phyloP scores from a whole-genome alignment of 495 filamentous ascomycete species.

The Hypoxylon perforatum region DNA sequence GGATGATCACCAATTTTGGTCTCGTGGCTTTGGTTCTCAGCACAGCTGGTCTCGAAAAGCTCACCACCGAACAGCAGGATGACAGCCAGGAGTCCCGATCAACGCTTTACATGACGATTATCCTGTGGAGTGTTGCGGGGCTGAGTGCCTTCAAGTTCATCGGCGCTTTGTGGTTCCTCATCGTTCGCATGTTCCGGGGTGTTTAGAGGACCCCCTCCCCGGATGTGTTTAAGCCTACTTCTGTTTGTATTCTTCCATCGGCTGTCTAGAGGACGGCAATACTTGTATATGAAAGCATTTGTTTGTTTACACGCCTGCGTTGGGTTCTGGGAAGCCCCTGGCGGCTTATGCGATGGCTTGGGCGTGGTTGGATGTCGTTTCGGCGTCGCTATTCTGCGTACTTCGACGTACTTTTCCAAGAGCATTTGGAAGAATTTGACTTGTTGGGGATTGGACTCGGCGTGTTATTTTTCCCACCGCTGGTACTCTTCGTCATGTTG shows the following conservation, averaged over 20 bases:
- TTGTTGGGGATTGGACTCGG: neutral
- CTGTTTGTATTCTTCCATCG: constrained; percentile 4
- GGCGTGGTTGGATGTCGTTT: neutral
- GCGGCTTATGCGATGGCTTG: neutral
- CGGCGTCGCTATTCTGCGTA: constrained; percentile 7
- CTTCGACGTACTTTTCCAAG: neutral
- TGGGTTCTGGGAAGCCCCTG: neutral
- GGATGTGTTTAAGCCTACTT: neutral
- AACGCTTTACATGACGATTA: constrained; percentile 88
- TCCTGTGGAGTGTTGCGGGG: constrained; percentile 92
- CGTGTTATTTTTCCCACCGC: neutral
- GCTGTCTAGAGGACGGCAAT: constrained; percentile 6
- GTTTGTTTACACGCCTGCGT: constrained; percentile 3
- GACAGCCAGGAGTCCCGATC: constrained; percentile 59
- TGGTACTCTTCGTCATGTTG: constrained; percentile 4
- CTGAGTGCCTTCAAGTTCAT: constrained; percentile 89
- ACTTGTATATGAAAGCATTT: neutral
- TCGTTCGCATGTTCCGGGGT: constrained; percentile 86
- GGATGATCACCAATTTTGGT: constrained; percentile 97
- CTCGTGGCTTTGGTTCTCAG: constrained; percentile 88
- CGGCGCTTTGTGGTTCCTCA: constrained; percentile 93
- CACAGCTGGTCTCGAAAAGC: constrained; percentile 79
- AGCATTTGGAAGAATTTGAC: neutral
- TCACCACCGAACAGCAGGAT: constrained; percentile 61
- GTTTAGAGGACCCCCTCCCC: constrained; percentile 51